A percentile compares a stretch with the other conserved stretches of the same genome.
phyloP scores from a whole-genome alignment of 2,329 filamentous ascomycete species.

The Cladosporium sp. region DNA sequence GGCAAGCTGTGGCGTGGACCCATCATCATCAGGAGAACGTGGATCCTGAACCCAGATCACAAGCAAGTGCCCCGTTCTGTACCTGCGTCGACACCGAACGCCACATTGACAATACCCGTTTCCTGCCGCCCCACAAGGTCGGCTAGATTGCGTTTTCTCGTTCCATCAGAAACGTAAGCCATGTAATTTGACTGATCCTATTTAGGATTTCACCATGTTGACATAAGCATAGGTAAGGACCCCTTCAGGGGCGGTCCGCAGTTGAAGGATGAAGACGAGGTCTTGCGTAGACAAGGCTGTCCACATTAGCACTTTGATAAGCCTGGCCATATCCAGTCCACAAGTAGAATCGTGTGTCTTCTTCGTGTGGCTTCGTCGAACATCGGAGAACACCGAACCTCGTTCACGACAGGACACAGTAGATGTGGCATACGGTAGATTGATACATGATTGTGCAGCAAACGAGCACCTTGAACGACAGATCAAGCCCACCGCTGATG shows the following conservation, averaged over 20 bases:
- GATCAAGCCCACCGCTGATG: slow-evolving; percentile 15
- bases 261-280: neutral
- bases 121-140: neutral
- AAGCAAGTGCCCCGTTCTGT: neutral
- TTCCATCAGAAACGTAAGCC: neutral
- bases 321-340: neutral
- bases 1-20: neutral
- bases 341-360: neutral
- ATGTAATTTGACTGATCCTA: neutral
- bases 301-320: no score
- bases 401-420: neutral
- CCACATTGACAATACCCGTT: slow-evolving; percentile 1
- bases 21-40: no score
- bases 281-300: neutral
- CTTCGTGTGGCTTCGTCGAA: no score
- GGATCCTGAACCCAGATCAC: neutral
- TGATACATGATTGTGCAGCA: neutral
- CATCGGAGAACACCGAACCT: neutral
- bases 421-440: neutral
- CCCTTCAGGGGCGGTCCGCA: neutral
- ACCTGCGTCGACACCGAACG: neutral
- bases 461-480: neutral
- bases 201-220: neutral
- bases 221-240: neutral
- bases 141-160: neutral